Base-by-base conservation (phyloP, 1,284 basidiomycete genomes). In the Laetiporus sulphureus region DNA sequence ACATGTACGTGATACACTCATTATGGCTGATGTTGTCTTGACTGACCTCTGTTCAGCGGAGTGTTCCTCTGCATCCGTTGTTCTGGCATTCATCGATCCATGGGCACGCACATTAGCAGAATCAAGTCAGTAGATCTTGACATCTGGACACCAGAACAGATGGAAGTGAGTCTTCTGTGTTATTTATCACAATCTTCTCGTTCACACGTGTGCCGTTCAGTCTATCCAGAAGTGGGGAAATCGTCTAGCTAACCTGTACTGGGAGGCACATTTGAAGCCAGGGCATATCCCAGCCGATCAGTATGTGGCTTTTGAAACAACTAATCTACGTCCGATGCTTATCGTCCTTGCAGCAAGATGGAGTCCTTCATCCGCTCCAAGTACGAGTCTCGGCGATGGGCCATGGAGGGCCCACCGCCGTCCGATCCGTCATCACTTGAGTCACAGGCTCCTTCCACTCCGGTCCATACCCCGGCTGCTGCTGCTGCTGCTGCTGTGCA, bases 121-220 rank as follows among this genome's bases (percentile, higher is more conserved):
- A 91, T 99, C 59, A 97, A 97, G 62, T 96, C 92, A 6, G 92
- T 99, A 47, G 95, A 99, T 67, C 80, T 99, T 33, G 95, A 99
- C 57, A 83, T 91, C 16, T 99, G 95, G 95, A 96, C 91, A 3
- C 90, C 91, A 1, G 94, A 98, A 57, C 95, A 99, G 69, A 95
- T 99, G 86, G 82, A 85, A 61, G 91, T 91, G 54, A 52, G 82
- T 66, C 18, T 32, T 24, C 7, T 23, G 24, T 35, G 19, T n/a
- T n/a, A n/a, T n/a, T n/a, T n/a, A n/a, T n/a, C n/a, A n/a, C n/a
- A n/a, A n/a, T n/a, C n/a, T n/a, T n/a, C n/a, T n/a, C n/a, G n/a
- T n/a, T n/a, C n/a, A n/a, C n/a, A n/a, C n/a, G n/a, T n/a, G n/a
- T n/a, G n/a, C 32, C 36, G 15, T 32, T 12, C 50, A 92, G 83